Evolutionary conservation across 2,329 filamentous ascomycete species (phyloP).

Genomic region (Cytospora mali): DNA sequence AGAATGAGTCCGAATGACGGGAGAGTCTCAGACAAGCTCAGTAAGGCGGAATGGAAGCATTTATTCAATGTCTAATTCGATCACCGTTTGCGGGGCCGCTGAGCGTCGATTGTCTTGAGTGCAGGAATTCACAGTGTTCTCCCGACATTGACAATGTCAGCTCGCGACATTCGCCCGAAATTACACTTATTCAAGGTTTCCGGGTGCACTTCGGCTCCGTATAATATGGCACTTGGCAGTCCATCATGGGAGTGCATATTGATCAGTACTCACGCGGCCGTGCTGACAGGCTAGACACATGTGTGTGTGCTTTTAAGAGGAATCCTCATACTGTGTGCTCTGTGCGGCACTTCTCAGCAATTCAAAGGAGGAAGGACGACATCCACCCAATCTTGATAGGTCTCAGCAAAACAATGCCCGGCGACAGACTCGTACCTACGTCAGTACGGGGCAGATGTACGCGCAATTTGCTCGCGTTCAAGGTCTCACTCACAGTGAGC

Average conservation of each 20-base stretch:
- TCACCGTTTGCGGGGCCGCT: background rate
- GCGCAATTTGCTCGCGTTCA: background rate
- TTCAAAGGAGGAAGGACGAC: conserved; percentile 3
- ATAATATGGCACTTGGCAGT: background rate
- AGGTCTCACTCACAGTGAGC: background rate
- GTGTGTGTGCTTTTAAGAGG: background rate
- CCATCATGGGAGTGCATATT: background rate
- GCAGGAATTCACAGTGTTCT: conserved; percentile 2
- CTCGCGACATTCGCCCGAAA: conserved; percentile 18
- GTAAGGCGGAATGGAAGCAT: conserved; percentile 10
- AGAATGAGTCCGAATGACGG: conserved; percentile 13
- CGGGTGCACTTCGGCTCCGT: conserved; percentile 18
- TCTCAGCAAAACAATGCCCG: background rate
- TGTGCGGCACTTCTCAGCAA: background rate
- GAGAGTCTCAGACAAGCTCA: conserved; percentile 17
- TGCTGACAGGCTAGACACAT: background rate
- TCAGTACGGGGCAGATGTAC: background rate
- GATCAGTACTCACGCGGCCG: background rate
- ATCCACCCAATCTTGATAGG: background rate
- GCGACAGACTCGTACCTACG: background rate
- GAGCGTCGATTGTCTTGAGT: background rate
- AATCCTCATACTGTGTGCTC: background rate
- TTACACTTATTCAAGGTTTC: conserved; percentile 13
- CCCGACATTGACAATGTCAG: conserved; percentile 9
- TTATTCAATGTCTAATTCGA: conserved; percentile 5